Evolutionary conservation across 345 rosid genomes (phyloP), one percentile per base, ranked within the genome.

Genomic region (Heritiera fomes): DNA sequence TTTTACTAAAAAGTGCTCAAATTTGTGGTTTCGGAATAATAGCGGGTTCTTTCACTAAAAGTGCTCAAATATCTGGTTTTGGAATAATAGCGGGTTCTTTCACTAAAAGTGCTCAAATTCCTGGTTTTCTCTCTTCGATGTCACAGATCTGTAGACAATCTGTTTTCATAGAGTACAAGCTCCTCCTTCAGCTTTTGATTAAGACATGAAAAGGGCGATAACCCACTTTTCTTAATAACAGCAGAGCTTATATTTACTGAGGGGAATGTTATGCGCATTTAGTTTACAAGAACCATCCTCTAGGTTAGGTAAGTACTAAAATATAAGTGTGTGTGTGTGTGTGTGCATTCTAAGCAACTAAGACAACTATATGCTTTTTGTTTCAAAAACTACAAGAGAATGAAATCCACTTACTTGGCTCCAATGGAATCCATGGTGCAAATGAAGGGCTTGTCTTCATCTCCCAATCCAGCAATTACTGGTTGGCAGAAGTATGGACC

Each of bases 401-500:
- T 41, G 73, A 73, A 58, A 81, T 45, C 59, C 83, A 84, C 94
- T 70, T 89, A 96, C 99, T 94, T 94, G 73, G 97, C 99, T 79
- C 98, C 98, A 83, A 93, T 93, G 0, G 95, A 92, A 83, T 96
- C 99, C 99, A 92, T 93, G 9, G 98, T 95, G 84, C 99, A 95
- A 71, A 95, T 93, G 83, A 95, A 95, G 50, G 99, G 99, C 83
- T 92, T 92, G 84, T 92, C 90, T 75, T 93, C 98, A 53, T 88
- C 98, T 71, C 95, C 89, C 87, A 96, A 83, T 61, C 99, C 99
- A 66, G 97, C 97, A 87, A 96, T 92, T 32, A 96, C 98, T 28
- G 99, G 98, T 79, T 96, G 98, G 82, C 97, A 92, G 84, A 96
- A 89, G 87, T 94, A 96, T 45, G 98, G 99, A 78, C 99, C 99